Evolutionary conservation across 805 yeast species (phyloP).

Genomic region (Saccharomyces kudriavzevii): DNA sequence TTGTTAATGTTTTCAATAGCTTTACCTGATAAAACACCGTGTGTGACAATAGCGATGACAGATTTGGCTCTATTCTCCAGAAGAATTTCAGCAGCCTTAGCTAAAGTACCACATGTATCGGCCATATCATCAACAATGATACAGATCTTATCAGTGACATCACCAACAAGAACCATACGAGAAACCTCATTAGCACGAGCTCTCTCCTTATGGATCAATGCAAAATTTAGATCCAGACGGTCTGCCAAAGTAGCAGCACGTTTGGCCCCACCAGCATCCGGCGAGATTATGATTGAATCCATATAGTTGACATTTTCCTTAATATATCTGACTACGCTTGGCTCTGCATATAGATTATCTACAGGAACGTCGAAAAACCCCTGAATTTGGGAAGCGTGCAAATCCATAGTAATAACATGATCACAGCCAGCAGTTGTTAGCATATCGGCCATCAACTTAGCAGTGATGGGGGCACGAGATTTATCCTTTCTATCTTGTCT

Average conservation of each 20-base stretch:
- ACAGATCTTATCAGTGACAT: conserved; percentile 67
- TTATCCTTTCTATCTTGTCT: conserved; percentile 84
- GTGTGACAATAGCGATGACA: conserved; percentile 77
- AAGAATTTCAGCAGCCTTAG: conserved; percentile 72
- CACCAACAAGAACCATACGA: conserved; percentile 80
- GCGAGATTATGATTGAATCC: conserved; percentile 70
- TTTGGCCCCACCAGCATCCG: conserved; percentile 88
- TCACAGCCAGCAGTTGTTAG: conserved; percentile 78
- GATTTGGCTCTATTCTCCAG: conserved; percentile 59
- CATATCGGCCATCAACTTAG: conserved; percentile 77
- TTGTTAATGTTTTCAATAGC: conserved; percentile 65
- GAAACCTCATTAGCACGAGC: conserved; percentile 78
- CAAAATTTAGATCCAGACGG: conserved; percentile 69
- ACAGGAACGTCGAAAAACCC: conserved; percentile 80
- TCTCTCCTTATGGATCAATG: conserved; percentile 78
- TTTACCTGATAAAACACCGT: conserved; percentile 69
- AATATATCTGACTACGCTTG: conserved; percentile 68
- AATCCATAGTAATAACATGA: conserved; percentile 80
- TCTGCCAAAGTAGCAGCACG: conserved; percentile 84
- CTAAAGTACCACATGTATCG: conserved; percentile 80
- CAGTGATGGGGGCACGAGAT: conserved; percentile 78
- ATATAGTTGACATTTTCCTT: conserved; percentile 49
- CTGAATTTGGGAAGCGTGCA: conserved; percentile 85
- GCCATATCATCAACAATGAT: conserved; percentile 84
- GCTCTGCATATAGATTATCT: conserved; percentile 79